Evolutionary conservation across 129 eudicot species (phyloP).

Genomic region (Flaveria sonorensis): DNA sequence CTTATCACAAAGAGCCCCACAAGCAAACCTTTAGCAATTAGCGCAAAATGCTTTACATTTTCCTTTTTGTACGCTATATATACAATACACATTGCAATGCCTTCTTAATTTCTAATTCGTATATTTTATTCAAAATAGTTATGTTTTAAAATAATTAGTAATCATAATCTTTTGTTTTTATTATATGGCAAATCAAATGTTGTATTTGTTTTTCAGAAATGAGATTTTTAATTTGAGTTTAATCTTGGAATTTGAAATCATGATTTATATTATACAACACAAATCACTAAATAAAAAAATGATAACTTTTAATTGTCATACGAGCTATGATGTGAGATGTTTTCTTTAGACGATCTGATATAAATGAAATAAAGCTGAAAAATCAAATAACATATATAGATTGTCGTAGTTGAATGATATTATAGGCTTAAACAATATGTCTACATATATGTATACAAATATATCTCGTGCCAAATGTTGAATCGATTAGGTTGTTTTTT

Average conservation of each 20-base stretch:
- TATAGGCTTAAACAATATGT: neutral
- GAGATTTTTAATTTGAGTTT: neutral
- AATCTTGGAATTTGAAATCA: neutral
- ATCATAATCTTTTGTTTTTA: too few species aligned
- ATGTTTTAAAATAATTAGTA: too few species aligned
- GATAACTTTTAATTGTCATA: neutral
- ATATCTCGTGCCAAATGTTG: neutral
- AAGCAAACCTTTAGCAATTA: neutral
- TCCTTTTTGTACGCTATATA: neutral
- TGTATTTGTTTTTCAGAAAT: neutral
- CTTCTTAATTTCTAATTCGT: too few species aligned
- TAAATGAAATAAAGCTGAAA: neutral
- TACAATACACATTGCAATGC: neutral
- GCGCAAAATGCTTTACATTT: neutral
- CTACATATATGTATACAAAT: neutral
- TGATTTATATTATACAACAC: neutral
- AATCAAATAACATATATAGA: too few species aligned
- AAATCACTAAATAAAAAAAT: neutral
- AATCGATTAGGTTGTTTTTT: too few species aligned
- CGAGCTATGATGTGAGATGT: neutral
- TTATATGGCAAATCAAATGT: too few species aligned
- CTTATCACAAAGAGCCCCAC: conserved; percentile 15
- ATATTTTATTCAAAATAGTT: neutral
- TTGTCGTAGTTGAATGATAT: too few species aligned
- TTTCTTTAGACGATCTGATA: too few species aligned